phyloP scores from a whole-genome alignment of 2,329 filamentous ascomycete genomes.

The Capronia coronata region DNA sequence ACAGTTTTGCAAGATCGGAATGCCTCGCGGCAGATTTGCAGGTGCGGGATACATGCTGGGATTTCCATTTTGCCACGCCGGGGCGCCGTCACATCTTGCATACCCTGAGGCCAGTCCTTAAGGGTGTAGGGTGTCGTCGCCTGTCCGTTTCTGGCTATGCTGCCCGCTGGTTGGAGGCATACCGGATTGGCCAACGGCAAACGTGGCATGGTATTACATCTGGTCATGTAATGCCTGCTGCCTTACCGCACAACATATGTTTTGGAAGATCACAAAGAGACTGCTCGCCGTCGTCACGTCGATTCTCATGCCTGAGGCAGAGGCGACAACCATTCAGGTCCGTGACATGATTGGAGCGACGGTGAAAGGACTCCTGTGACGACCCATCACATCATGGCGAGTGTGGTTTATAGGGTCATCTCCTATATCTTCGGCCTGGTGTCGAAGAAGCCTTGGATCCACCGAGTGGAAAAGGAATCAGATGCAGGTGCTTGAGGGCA shows the following conservation, averaged over 20 bases:
- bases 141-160: constrained; percentile 6
- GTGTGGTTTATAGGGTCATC: constrained; percentile 46
- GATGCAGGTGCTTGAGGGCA: constrained; percentile 41
- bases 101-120: constrained; percentile 23
- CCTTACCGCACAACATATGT: constrained; percentile 23
- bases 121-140: constrained; percentile 3
- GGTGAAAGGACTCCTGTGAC: background rate
- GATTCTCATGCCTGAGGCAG: constrained; percentile 30
- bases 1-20: constrained; percentile 44
- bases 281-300: constrained; percentile 9
- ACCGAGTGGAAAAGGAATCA: constrained; percentile 39
- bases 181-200: constrained; percentile 26
- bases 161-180: constrained; percentile 35
- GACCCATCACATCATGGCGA: constrained; percentile 5
- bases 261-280: background rate
- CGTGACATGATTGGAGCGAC: constrained; percentile 30
- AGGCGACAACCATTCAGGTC: constrained; percentile 33
- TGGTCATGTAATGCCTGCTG: constrained; percentile 33
- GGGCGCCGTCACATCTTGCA: background rate
- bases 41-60: constrained; percentile 37
- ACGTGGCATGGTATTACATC: constrained; percentile 31
- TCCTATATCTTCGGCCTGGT: constrained; percentile 48
- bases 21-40: constrained; percentile 43
- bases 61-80: constrained; percentile 14
- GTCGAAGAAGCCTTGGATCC: constrained; percentile 35